These are phyloP conservation scores for Saposhnikovia divaricata DNA, from an alignment of 129 eudicot genomes.

Conservation along the genomic window DNA sequence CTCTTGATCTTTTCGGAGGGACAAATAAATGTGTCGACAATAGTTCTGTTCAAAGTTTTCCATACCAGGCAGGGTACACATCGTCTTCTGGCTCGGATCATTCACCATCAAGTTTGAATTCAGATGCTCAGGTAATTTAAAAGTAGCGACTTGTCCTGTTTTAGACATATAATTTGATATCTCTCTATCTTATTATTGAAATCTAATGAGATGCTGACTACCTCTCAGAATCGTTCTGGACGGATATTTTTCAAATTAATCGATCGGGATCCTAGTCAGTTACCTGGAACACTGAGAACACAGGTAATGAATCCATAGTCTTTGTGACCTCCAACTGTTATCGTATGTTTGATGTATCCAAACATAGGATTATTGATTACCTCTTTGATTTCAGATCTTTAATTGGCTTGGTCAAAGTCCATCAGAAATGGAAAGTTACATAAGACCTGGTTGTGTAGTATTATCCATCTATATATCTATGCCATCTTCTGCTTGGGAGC, in stretches of 20 bases:
- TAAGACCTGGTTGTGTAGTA: constrained; percentile 91
- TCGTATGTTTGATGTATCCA: neutral
- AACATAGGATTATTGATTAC: neutral
- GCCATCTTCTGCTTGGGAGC: constrained; percentile 79
- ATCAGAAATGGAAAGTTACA: constrained; percentile 89
- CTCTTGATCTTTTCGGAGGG: constrained; percentile 79
- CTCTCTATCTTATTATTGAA: neutral
- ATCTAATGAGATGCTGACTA: neutral
- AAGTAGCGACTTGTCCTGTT: neutral
- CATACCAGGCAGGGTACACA: constrained; percentile 63
- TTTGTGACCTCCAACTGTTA: neutral
- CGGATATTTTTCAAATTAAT: constrained; percentile 74
- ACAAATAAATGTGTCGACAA: constrained; percentile 27
- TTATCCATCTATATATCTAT: constrained; percentile 65
- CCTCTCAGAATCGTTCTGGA: constrained; percentile 69
- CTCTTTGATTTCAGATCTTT: constrained; percentile 41
- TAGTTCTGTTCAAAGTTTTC: constrained; percentile 52
- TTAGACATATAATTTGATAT: neutral
- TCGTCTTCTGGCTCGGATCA: constrained; percentile 87
- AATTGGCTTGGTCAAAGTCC: constrained; percentile 91
- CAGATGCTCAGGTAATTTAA: constrained; percentile 72
- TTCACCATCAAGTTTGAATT: constrained; percentile 75
- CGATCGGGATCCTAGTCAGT: constrained; percentile 90
- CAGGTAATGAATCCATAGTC: constrained; percentile 40
- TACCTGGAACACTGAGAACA: constrained; percentile 67